Base-by-base conservation (phyloP, 768 basidiomycete species). In the Rhizopogon roseolus region DNA sequence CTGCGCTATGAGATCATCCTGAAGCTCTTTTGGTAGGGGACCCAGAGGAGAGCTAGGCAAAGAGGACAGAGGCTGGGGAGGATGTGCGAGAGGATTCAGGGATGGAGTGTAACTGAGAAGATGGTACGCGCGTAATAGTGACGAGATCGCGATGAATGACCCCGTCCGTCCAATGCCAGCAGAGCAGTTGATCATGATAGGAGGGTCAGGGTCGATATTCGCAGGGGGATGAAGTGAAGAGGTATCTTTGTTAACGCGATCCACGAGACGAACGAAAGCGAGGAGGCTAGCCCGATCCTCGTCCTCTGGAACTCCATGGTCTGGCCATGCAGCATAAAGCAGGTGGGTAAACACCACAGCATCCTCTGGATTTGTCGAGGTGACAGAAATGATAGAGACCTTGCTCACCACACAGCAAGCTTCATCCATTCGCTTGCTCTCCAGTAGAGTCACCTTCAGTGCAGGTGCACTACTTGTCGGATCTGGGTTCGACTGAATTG, bases 141-240 rank as follows among this genome's bases (percentile, higher is more conserved):
- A 93, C 8, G 82, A 82, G 39, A 93, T 64, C 0, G 88, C 83
- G 63, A 95, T 88, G 70, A 92, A 93, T 6, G 91, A 81, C 16
- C 93, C 93, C 4, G 93, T 93, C 36, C 93, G 80, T 3, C 93
- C 93, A 54, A 94, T 77, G 4, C 93, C 93, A 1, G 93, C 93
- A 27, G 90, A 93, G 64, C 93, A 95, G 57, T 88, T 82, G 29
- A 90, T 79, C 61, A 94, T 80, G 57, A 89, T 79, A 0, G 90
- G 90, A n/a, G 88, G 86, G 57, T 87, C 84, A 13, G 79, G 72
- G 59, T 85, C 79, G 29, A 61, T 62, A 19, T 62, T 59, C 9
- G 57, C 49, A 9, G 68, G 58, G 25, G 62, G 60, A 11, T 73
- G 53, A 9, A 25, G 19, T 48, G 36, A 36, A 40, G 73, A 70